Conservation (phyloP, 1,139 yeast genomes). For the Starmera stellimalicola region DNA sequence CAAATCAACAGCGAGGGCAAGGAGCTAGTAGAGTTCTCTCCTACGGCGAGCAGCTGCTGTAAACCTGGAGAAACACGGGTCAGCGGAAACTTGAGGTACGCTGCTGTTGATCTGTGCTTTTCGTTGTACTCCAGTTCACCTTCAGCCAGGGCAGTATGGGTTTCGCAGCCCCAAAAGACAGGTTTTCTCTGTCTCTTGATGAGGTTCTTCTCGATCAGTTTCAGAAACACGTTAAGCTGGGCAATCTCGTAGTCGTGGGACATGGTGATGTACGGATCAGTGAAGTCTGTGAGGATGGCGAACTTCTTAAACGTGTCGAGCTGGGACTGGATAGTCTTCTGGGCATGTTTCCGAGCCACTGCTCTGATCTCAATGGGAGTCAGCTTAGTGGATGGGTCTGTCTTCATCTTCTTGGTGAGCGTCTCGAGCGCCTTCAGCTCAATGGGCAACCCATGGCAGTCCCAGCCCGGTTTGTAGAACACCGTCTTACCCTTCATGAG, state of each 20-base stretch:
- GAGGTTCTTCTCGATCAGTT: slow-evolving; percentile 56
- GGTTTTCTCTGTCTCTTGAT: slow-evolving; percentile 85
- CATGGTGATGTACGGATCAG: slow-evolving; percentile 63
- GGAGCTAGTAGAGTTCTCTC: slow-evolving; percentile 7
- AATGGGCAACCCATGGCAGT: slow-evolving; percentile 95
- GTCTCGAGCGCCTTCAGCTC: slow-evolving; percentile 73
- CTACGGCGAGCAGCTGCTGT: slow-evolving; percentile 3
- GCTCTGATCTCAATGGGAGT: slow-evolving; percentile 49
- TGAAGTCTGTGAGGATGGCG: slow-evolving; percentile 82
- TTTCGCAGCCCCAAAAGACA: slow-evolving; percentile 95
- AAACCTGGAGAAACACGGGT: slow-evolving; percentile 16
- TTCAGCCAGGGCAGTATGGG: slow-evolving; percentile 91
- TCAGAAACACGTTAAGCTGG: slow-evolving; percentile 63
- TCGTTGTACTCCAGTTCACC: slow-evolving; percentile 87
- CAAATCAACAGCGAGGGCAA: slow-evolving; percentile 51
- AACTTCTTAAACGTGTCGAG: slow-evolving; percentile 51
- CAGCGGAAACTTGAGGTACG: slow-evolving; percentile 61
- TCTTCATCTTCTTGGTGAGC: slow-evolving; percentile 28
- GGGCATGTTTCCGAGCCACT: slow-evolving; percentile 62
- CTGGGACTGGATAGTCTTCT: slow-evolving; percentile 54
- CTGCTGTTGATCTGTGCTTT: slow-evolving; percentile 61
- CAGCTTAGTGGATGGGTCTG: slow-evolving; percentile 21
- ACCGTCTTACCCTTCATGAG: slow-evolving; percentile 53
- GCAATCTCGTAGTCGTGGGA: slow-evolving; percentile 58
- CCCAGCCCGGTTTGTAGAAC: slow-evolving; percentile 91